Evolutionary conservation across 1,284 basidiomycete species (phyloP).

Genomic region (Cryptococcus sp.): DNA sequence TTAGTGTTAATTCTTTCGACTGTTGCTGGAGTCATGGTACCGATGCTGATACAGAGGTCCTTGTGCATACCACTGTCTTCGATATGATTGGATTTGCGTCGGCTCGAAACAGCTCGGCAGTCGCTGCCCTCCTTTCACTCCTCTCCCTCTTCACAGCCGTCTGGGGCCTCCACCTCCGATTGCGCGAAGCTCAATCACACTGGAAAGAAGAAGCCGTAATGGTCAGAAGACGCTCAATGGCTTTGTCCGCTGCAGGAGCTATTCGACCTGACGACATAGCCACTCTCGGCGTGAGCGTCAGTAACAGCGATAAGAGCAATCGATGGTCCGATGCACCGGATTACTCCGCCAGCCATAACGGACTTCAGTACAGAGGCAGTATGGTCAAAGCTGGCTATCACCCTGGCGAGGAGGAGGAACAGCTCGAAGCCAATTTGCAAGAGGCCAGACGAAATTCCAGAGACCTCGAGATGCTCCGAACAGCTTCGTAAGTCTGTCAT

Average conservation of each 20-base stretch:
- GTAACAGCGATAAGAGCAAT: slow-evolving; percentile 11
- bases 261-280: slow-evolving; percentile 13
- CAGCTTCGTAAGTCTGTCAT: slow-evolving; percentile 34
- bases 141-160: slow-evolving; percentile 39
- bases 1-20: not conserved
- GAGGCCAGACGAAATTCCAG: slow-evolving; percentile 26
- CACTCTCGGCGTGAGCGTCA: slow-evolving; percentile 16
- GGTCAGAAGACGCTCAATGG: slow-evolving; percentile 41
- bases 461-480: slow-evolving; percentile 26
- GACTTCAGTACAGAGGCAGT: slow-evolving; percentile 10
- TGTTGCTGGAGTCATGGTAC: not conserved
- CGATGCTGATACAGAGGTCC: not conserved
- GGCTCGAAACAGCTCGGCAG: slow-evolving; percentile 33
- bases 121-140: slow-evolving; percentile 45
- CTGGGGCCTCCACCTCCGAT: slow-evolving; percentile 44
- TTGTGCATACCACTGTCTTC: not conserved
- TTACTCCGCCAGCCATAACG: not conserved
- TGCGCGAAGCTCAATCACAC: slow-evolving; percentile 33
- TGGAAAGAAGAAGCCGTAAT: slow-evolving; percentile 48
- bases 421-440: slow-evolving; percentile 24
- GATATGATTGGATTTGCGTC: not conserved
- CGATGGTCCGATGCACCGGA: slow-evolving; percentile 13
- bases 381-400: slow-evolving; percentile 20
- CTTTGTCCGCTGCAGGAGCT: slow-evolving; percentile 24
- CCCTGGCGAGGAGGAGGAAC: slow-evolving; percentile 27